phyloP scores from a whole-genome alignment of 2,329 filamentous ascomycete genomes.

The Curvularia hawaiiensis region DNA sequence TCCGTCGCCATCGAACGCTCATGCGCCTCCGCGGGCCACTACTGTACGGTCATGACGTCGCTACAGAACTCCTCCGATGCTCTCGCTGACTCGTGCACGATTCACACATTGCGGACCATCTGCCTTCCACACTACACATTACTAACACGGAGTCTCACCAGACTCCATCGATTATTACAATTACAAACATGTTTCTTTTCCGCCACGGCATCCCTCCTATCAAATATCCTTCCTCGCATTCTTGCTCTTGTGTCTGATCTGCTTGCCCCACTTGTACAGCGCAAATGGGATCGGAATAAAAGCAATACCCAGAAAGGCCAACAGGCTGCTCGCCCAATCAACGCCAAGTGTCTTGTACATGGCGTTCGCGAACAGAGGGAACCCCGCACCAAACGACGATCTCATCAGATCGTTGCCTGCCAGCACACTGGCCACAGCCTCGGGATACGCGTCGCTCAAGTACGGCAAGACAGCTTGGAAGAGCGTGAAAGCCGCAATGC shows the following conservation, averaged over 20 bases:
- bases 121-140: not conserved
- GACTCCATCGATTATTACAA: not conserved
- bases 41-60: conserved; percentile 6
- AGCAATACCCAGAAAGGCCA: conserved; percentile 50
- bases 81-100: not conserved
- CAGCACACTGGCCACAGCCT: conserved; percentile 51
- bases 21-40: not conserved
- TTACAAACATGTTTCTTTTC: not conserved
- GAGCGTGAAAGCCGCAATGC: conserved; percentile 47
- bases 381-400: conserved; percentile 49
- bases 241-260: conserved; percentile 49
- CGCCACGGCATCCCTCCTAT: not conserved
- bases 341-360: conserved; percentile 45
- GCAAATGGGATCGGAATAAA: conserved; percentile 56
- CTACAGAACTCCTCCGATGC: not conserved
- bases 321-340: conserved; percentile 49
- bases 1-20: not conserved
- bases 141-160: not conserved
- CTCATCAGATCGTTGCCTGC: conserved; percentile 54
- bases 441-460: conserved; percentile 50
- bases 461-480: conserved; percentile 56
- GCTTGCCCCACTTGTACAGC: conserved; percentile 50
- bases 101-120: too few species aligned
- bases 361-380: conserved; percentile 46
- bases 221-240: conserved; percentile 50